Conservation (phyloP, 805 yeast species). For the Yamadazyma philogaea region DNA sequence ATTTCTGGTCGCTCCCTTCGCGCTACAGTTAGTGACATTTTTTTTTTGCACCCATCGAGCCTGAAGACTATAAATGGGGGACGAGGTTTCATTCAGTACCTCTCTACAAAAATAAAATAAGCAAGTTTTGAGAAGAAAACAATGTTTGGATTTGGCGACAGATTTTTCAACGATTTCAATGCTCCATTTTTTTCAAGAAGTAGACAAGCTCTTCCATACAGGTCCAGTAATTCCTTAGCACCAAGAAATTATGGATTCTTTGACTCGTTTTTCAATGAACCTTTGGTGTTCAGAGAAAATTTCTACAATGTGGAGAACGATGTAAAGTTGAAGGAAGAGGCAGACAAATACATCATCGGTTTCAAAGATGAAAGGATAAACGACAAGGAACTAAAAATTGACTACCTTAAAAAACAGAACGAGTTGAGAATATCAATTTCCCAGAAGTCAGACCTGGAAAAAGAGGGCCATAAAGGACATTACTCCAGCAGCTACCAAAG, state of each 20-base stretch:
- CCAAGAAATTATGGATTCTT: conserved; percentile 6
- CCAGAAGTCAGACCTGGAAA: conserved; percentile 15
- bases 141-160: conserved; percentile 10
- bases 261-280: conserved; percentile 9
- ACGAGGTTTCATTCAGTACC: neutral
- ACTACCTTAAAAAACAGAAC: conserved; percentile 21
- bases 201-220: conserved; percentile 9
- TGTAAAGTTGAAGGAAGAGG: conserved; percentile 20
- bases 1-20: conserved; percentile 3
- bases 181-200: conserved; percentile 6
- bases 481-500: conserved; percentile 16
- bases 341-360: conserved; percentile 22
- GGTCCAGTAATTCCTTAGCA: neutral
- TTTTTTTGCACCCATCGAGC: conserved; percentile 11
- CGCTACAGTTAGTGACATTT: too few relatives aligned
- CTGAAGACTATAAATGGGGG: conserved; percentile 9
- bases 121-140: neutral
- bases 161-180: conserved; percentile 7
- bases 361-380: conserved; percentile 14
- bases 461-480: conserved; percentile 7
- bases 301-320: conserved; percentile 11
- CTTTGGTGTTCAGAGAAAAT: conserved; percentile 10
- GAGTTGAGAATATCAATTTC: conserved; percentile 15
- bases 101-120: neutral
- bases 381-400: conserved; percentile 20